Conservation (phyloP, 2,329 filamentous ascomycete species). For the Paecilomyces niveus region DNA sequence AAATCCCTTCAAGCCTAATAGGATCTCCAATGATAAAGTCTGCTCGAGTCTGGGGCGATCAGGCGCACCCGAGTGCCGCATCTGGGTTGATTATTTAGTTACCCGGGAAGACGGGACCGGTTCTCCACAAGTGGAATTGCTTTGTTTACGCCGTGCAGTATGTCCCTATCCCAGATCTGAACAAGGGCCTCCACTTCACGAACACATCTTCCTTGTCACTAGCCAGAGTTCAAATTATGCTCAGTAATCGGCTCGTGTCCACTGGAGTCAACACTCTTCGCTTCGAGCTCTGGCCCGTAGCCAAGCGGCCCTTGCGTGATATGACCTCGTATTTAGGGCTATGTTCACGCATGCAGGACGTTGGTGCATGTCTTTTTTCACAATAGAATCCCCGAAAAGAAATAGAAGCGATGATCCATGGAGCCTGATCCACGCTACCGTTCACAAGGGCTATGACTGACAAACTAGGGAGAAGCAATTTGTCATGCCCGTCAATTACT, state of each 20-base stretch:
- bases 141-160: not conserved
- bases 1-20: not conserved
- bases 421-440: not conserved
- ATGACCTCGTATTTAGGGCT: not conserved
- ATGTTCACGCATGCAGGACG: not conserved
- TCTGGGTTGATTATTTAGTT: not conserved
- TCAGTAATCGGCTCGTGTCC: not conserved
- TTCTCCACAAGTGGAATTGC: not conserved
- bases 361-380: not conserved
- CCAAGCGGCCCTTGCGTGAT: not conserved
- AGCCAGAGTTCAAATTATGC: not conserved
- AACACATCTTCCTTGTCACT: not conserved
- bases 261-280: not conserved
- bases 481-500: not conserved
- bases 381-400: not conserved
- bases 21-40: not conserved
- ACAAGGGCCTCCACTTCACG: not conserved
- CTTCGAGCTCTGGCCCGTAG: not conserved
- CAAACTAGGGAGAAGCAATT: not conserved
- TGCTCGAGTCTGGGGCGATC: not conserved
- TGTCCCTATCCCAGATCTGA: not conserved
- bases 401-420: not conserved
- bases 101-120: not conserved
- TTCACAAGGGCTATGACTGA: not conserved
- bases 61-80: not conserved